Percentiles rank a stretch among this genome's conserved stretches.
Conservation (phyloP, 768 basidiomycete genomes). For the Mycena vulgaris region DNA sequence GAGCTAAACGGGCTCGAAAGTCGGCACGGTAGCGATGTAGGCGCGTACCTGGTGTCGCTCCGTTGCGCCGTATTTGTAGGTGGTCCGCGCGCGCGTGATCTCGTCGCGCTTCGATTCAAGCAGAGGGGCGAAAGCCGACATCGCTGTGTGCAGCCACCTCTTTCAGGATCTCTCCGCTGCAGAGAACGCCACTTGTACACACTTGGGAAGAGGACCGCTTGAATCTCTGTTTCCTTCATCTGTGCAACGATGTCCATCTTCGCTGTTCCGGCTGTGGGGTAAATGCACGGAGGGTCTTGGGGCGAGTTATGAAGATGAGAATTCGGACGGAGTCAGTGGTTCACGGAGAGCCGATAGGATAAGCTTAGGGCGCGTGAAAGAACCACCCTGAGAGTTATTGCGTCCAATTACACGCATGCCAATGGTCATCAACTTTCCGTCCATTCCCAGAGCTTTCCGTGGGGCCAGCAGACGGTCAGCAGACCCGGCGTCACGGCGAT, state of each 20-base stretch:
- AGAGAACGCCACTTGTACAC: neutral
- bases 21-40: neutral
- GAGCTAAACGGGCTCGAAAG: constrained; percentile 56
- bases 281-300: too few species aligned
- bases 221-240: constrained; percentile 23
- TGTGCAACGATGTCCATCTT: constrained; percentile 28
- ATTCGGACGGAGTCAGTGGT: too few species aligned
- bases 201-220: constrained; percentile 26
- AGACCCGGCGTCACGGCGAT: too few species aligned
- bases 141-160: constrained; percentile 57
- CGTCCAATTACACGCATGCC: too few species aligned
- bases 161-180: neutral
- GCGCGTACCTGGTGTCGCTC: constrained; percentile 64
- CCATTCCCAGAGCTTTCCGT: too few species aligned
- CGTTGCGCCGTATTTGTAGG: constrained; percentile 70
- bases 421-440: too few species aligned
- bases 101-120: constrained; percentile 62
- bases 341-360: too few species aligned
- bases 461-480: too few species aligned
- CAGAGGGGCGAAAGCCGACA: constrained; percentile 63
- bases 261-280: neutral
- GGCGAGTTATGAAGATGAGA: too few species aligned
- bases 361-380: too few species aligned
- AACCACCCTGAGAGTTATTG: too few species aligned
- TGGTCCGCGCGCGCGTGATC: constrained; percentile 64